Evolutionary conservation across 2,329 filamentous ascomycete genomes (phyloP).

Genomic region (Claviceps sp.): DNA sequence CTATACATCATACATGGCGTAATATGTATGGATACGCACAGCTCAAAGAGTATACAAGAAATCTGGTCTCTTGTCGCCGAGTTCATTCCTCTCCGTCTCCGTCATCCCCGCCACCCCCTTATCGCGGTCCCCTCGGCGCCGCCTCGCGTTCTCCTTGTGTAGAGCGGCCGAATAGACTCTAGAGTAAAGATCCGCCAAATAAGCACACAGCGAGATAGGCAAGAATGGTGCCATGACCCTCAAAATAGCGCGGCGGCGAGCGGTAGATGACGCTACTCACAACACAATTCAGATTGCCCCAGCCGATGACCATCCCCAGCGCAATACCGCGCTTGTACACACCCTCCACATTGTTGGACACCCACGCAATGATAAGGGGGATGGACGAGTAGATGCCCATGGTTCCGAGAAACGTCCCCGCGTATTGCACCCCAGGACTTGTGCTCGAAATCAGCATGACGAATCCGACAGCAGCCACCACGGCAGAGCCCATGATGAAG

Average conservation of each 20-base stretch:
- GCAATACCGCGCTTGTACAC: conserved; percentile 86
- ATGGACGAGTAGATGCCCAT: conserved; percentile 82
- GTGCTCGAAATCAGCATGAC: conserved; percentile 59
- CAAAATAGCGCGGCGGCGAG: conserved; percentile 49
- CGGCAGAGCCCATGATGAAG: conserved; percentile 64
- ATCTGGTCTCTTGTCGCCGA: conserved; percentile 60
- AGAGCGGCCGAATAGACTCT: conserved; percentile 52
- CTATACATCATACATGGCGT: no score
- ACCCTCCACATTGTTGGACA: conserved; percentile 76
- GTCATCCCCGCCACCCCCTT: conserved; percentile 50
- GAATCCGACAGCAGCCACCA: conserved; percentile 66
- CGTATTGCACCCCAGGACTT: conserved; percentile 59
- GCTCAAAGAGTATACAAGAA: conserved; percentile 53
- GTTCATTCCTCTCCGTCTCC: conserved; percentile 43
- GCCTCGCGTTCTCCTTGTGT: conserved; percentile 53
- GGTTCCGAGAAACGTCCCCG: conserved; percentile 70
- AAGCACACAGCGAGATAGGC: conserved; percentile 59
- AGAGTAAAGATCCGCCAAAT: conserved; percentile 52
- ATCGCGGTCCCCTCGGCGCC: conserved; percentile 50
- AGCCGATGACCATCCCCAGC: conserved; percentile 78
- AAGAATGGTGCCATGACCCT: conserved; percentile 63
- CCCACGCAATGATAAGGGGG: conserved; percentile 77
- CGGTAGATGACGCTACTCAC: conserved; percentile 72
- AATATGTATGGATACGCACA: no score
- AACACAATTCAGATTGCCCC: conserved; percentile 85